Percentiles rank a stretch among this genome's conserved stretches.
Evolutionary conservation across 1,284 basidiomycete genomes (phyloP).

Genomic region (Ustilago loliicola): DNA sequence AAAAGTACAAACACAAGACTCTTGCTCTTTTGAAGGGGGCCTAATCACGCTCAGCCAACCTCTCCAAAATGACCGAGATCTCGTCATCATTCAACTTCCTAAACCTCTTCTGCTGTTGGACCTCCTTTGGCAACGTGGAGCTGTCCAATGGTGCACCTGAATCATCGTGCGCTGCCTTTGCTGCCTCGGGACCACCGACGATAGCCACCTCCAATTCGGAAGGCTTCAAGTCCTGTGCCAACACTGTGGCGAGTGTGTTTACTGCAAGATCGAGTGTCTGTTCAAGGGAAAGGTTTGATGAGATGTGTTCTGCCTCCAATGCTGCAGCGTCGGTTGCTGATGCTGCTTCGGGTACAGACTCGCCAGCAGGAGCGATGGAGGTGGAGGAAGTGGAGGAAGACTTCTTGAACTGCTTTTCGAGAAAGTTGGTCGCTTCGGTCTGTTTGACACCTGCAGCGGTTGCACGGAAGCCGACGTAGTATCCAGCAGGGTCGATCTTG

Average conservation of each 20-base stretch:
- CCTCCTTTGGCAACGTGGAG: constrained; percentile 39
- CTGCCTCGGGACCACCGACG: constrained; percentile 61
- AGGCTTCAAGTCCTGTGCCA: constrained; percentile 89
- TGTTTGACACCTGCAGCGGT: constrained; percentile 97
- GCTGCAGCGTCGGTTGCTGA: constrained; percentile 58
- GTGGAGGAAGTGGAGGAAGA: constrained; percentile 70
- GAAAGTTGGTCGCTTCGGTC: constrained; percentile 93
- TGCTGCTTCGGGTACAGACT: constrained; percentile 3
- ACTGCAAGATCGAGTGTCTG: constrained; percentile 83
- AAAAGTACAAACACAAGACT: neutral
- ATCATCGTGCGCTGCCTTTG: constrained; percentile 21
- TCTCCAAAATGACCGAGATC: constrained; percentile 63
- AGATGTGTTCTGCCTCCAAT: constrained; percentile 51
- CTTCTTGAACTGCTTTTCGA: constrained; percentile 99
- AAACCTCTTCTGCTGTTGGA: constrained; percentile 60
- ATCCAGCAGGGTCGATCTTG: constrained; percentile 98
- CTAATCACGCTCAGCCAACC: constrained; percentile 67
- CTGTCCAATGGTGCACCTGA: constrained; percentile 27
- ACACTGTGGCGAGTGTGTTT: constrained; percentile 92
- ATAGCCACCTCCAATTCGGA: constrained; percentile 75
- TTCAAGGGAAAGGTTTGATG: constrained; percentile 52
- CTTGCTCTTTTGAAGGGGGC: too few species aligned
- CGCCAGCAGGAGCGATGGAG: neutral
- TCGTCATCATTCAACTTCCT: constrained; percentile 63
- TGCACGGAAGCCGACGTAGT: constrained; percentile 98